phyloP scores from a whole-genome alignment of 2,329 filamentous ascomycete genomes.

The Fusarium acutatum region DNA sequence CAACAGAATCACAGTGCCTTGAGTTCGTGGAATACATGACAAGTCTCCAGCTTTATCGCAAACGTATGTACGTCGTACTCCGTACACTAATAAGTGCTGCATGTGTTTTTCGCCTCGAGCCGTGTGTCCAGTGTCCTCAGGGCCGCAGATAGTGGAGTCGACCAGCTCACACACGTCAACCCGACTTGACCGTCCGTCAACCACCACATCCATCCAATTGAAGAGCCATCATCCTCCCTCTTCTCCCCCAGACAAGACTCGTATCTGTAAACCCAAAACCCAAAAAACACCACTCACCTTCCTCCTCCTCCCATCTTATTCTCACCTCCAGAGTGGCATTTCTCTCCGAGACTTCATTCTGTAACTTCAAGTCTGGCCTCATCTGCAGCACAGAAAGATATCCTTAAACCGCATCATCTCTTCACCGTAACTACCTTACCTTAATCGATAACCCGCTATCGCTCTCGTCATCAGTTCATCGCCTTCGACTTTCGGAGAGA shows the following conservation, averaged over 20 bases:
- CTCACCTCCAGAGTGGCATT: background rate
- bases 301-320: constrained; percentile 7
- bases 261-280: constrained; percentile 28
- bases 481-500: constrained; percentile 29
- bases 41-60: constrained; percentile 17
- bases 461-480: constrained; percentile 21
- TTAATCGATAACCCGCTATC: constrained; percentile 20
- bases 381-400: background rate
- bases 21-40: constrained; percentile 4
- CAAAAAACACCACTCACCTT: constrained; percentile 15
- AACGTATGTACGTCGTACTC: constrained; percentile 10
- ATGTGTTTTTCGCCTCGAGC: constrained; percentile 1
- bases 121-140: constrained; percentile 15
- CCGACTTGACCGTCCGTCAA: constrained; percentile 21
- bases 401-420: constrained; percentile 1
- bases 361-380: background rate
- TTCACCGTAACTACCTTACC: constrained; percentile 16
- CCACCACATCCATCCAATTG: constrained; percentile 9
- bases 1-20: constrained; percentile 12
- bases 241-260: constrained; percentile 17
- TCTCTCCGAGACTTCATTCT: constrained; percentile 16
- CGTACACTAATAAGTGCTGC: background rate
- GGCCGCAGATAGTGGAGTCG: constrained; percentile 27
- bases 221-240: constrained; percentile 29
- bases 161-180: constrained; percentile 38